Conservation (phyloP, 441 rosid genomes). For the Populus hybrid region DNA sequence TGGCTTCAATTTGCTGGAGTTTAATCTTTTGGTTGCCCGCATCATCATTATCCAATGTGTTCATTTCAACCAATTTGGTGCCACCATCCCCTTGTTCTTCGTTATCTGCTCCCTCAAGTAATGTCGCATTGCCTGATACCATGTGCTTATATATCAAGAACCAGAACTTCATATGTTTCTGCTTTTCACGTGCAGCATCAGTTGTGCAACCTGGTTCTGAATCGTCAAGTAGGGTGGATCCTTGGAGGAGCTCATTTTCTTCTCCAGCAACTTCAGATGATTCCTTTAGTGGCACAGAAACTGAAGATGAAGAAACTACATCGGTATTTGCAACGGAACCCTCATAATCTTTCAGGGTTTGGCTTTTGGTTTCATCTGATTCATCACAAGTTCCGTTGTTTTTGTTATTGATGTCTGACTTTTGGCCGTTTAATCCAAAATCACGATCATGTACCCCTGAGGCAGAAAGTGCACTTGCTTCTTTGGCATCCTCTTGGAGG, state of each 20-base stretch:
- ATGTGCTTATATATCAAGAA: constrained; percentile 71
- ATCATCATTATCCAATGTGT: constrained; percentile 15
- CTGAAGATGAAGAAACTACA: constrained; percentile 16
- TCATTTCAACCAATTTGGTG: constrained; percentile 6
- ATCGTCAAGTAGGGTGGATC: constrained; percentile 17
- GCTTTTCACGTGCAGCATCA: constrained; percentile 37
- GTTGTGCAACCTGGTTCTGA: constrained; percentile 27
- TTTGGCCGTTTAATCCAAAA: constrained; percentile 16
- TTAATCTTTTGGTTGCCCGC: constrained; percentile 33
- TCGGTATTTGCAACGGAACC: constrained; percentile 13
- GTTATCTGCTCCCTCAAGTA: constrained; percentile 27
- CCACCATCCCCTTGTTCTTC: constrained; percentile 31
- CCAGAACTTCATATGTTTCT: constrained; percentile 66
- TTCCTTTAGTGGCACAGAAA: constrained; percentile 9
- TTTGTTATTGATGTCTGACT: constrained; percentile 10
- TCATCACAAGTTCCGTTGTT: constrained; percentile 17
- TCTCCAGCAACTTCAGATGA: constrained; percentile 20
- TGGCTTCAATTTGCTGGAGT: constrained; percentile 54
- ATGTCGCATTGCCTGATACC: constrained; percentile 46
- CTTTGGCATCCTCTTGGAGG: constrained; percentile 12
- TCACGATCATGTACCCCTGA: constrained; percentile 16
- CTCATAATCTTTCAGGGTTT: background rate
- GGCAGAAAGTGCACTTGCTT: constrained; percentile 13
- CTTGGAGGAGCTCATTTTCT: constrained; percentile 24
- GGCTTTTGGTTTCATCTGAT: constrained; percentile 15